Conservation (phyloP, 2,329 filamentous ascomycete genomes). For the Fusarium citri region DNA sequence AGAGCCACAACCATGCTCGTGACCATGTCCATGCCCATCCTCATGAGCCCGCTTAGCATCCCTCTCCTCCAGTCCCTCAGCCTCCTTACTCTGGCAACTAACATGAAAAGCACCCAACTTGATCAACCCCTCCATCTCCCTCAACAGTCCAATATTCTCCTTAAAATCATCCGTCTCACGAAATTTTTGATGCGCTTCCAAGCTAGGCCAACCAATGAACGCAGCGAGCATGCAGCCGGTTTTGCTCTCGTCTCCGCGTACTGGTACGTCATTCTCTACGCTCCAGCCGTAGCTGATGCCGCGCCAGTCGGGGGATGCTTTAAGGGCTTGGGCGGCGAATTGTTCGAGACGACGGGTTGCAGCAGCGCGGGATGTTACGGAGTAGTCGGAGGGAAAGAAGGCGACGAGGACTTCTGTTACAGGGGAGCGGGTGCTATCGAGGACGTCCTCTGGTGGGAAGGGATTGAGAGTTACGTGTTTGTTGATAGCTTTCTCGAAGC, state of each 20-base stretch:
- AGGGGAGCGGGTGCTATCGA: constrained; percentile 33
- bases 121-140: constrained; percentile 36
- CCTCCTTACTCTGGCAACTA: constrained; percentile 35
- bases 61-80: constrained; percentile 6
- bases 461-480: constrained; percentile 42
- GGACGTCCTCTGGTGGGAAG: constrained; percentile 39
- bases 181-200: constrained; percentile 53
- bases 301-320: constrained; percentile 36
- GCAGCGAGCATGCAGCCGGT: constrained; percentile 42
- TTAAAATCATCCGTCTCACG: constrained; percentile 52
- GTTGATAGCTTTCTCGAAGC: constrained; percentile 31
- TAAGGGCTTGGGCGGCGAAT: constrained; percentile 32
- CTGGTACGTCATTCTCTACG: constrained; percentile 48
- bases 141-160: constrained; percentile 46
- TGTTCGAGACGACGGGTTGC: constrained; percentile 34
- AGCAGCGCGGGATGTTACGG: constrained; percentile 29
- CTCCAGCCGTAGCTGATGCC: constrained; percentile 50
- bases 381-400: constrained; percentile 40
- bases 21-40: constrained; percentile 16
- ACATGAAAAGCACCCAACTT: constrained; percentile 42
- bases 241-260: constrained; percentile 45
- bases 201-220: constrained; percentile 54
- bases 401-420: constrained; percentile 40
- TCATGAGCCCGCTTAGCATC: constrained; percentile 27
- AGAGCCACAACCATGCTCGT: constrained; percentile 28